These are phyloP conservation scores for Yamadazyma dendronema DNA, from an alignment of 1,139 yeast species.

Conservation along the genomic window DNA sequence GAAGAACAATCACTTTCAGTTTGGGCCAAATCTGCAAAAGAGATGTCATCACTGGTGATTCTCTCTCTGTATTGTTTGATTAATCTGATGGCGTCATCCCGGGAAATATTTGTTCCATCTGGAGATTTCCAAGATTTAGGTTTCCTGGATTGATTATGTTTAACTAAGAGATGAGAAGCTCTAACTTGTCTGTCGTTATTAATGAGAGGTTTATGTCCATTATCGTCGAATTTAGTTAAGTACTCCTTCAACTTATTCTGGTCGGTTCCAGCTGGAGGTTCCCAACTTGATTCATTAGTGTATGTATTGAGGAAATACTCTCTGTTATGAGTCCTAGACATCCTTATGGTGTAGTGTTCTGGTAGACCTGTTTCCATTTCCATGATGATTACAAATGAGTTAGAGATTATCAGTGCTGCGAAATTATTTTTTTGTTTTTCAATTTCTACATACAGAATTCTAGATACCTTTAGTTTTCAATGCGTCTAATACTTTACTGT, in stretches of 20 bases:
- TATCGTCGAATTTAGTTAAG: conserved; percentile 44
- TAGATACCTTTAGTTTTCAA: conserved; percentile 44
- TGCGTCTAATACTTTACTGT: conserved; percentile 64
- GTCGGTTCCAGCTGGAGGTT: conserved; percentile 85
- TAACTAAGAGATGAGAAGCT: conserved; percentile 69
- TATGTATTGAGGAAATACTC: conserved; percentile 78
- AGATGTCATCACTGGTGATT: conserved; percentile 67
- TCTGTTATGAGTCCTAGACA: conserved; percentile 77
- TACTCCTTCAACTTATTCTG: conserved; percentile 56
- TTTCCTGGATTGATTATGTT: conserved; percentile 79
- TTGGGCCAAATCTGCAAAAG: conserved; percentile 69
- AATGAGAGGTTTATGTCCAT: conserved; percentile 63
- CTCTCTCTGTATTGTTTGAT: conserved; percentile 57
- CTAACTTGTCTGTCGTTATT: conserved; percentile 41
- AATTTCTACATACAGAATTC: too few species aligned
- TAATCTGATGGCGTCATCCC: conserved; percentile 79
- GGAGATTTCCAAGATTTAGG: conserved; percentile 91
- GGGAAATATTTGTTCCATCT: conserved; percentile 64
- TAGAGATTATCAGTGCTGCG: not conserved
- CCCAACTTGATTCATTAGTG: conserved; percentile 83
- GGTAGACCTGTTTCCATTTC: conserved; percentile 70
- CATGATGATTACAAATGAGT: conserved; percentile 1
- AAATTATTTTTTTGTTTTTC: too few species aligned
- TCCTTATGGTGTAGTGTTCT: conserved; percentile 75
- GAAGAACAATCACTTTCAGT: conserved; percentile 90